Evolutionary conservation across 257 asterid species (phyloP).

Genomic region (Thymus quinquecostatus): DNA sequence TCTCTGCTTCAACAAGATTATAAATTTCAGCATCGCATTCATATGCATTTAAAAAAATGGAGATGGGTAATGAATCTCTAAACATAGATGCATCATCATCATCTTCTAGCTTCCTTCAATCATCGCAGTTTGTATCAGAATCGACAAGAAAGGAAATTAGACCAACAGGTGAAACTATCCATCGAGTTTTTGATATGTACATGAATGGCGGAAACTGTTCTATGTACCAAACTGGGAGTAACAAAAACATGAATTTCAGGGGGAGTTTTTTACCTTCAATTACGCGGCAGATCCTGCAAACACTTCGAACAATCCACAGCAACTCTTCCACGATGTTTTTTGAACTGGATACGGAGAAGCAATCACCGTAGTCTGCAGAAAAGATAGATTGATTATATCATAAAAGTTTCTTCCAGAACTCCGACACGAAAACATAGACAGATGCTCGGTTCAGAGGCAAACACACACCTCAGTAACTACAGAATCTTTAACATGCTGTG

Average conservation of each 20-base stretch:
- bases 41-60: neutral
- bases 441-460: neutral
- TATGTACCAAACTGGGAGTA: neutral
- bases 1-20: constrained; percentile 35
- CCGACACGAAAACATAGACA: constrained; percentile 1
- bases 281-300: constrained; percentile 48
- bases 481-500: constrained; percentile 37
- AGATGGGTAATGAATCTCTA: neutral
- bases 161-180: too few species aligned
- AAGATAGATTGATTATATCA: constrained; percentile 3
- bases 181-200: neutral
- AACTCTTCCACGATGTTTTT: constrained; percentile 66
- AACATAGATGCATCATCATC: neutral
- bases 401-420: neutral
- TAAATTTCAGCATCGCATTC: constrained; percentile 15
- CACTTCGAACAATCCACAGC: constrained; percentile 74
- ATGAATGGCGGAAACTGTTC: constrained; percentile 1
- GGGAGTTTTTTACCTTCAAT: constrained; percentile 34
- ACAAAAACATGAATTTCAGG: constrained; percentile 12
- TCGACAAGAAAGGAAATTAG: neutral
- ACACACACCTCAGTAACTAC: constrained; percentile 53
- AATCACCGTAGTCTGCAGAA: constrained; percentile 50
- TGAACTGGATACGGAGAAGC: constrained; percentile 42
- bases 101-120: neutral
- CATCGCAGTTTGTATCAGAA: neutral